phyloP scores from a whole-genome alignment of 352 stramenopile genomes.

The Pythium phragmitis region DNA sequence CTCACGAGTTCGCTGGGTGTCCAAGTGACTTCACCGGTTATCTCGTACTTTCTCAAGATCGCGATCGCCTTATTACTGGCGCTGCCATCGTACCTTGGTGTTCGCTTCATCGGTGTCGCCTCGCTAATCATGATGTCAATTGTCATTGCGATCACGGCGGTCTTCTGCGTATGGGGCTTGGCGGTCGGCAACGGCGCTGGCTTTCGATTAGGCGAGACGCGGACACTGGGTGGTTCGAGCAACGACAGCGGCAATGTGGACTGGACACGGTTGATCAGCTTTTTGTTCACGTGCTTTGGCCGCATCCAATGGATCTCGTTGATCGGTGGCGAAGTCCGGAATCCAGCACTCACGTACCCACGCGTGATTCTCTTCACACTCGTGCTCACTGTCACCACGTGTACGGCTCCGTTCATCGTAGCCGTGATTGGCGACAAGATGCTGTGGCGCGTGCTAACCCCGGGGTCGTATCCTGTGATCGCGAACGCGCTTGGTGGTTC shows the following conservation, averaged over 20 bases:
- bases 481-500: too few species aligned
- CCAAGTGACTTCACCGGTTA: conserved; percentile 22
- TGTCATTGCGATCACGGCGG: conserved; percentile 34
- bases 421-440: neutral
- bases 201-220: conserved; percentile 23
- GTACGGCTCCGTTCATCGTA: conserved; percentile 9
- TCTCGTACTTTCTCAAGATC: conserved; percentile 35
- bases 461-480: too few species aligned
- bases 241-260: too few species aligned
- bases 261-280: conserved; percentile 57
- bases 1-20: conserved; percentile 30
- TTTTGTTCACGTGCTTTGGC: conserved; percentile 94
- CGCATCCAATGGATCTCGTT: conserved; percentile 81
- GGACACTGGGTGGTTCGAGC: too few species aligned
- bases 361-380: conserved; percentile 72
- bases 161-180: conserved; percentile 38
- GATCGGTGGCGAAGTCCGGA: conserved; percentile 83
- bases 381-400: conserved; percentile 47
- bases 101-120: conserved; percentile 28
- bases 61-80: conserved; percentile 35
- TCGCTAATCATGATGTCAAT: conserved; percentile 27
- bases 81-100: conserved; percentile 40
- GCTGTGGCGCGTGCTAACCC: too few species aligned
- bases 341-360: conserved; percentile 37
- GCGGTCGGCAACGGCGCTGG: conserved; percentile 7